Evolutionary conservation across 805 yeast genomes (phyloP), one percentile per base, ranked within the genome.

Genomic region (Zygoascus biomembranicola): DNA sequence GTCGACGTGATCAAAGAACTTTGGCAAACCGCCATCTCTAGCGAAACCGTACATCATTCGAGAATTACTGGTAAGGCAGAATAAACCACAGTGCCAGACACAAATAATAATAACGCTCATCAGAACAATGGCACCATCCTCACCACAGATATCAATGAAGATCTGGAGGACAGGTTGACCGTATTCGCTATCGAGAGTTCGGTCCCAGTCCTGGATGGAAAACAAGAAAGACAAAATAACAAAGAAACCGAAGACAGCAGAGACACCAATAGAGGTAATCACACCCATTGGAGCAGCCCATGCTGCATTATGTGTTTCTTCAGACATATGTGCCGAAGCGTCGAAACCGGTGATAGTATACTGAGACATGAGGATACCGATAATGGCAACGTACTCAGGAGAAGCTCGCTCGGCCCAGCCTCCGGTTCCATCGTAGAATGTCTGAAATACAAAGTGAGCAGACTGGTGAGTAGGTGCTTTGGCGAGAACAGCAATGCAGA

Each of bases 281-380:
- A 84, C 83, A 45, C 88, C 89, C 45, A 79, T 68, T 6, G 90
- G 88, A 4, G 83, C 84, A 11, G 85, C 78, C 54, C 72, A 72
- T 2, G 80, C 71, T 18, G 89, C 84, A 62, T 82, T 77, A 49
- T 72, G 73, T 20, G 85, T 84, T 66, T 84, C 89, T 66, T 84
- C 90, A 19, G 84, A 74, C 80, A 82, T 80, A 69, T 84, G 89
- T 47, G 84, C 82, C 60, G 85, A 81, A 5, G 86, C 79, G 65
- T 84, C 89, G 63, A 83, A 84, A 0, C 85, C 81, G 20, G 87
- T 85, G 62, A 84, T 83, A n/a, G 87, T 82, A 88, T 90, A 85
- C 53, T 57, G 60, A 28, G 57, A 52, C 57, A 53, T 57, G 9
- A 59, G 51, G 23, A 59, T 53, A 14, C 61, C 61, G 32, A 51